Evolutionary conservation across 108 stramenopile genomes (phyloP).

Genomic region (Parietichytrium sp.): DNA sequence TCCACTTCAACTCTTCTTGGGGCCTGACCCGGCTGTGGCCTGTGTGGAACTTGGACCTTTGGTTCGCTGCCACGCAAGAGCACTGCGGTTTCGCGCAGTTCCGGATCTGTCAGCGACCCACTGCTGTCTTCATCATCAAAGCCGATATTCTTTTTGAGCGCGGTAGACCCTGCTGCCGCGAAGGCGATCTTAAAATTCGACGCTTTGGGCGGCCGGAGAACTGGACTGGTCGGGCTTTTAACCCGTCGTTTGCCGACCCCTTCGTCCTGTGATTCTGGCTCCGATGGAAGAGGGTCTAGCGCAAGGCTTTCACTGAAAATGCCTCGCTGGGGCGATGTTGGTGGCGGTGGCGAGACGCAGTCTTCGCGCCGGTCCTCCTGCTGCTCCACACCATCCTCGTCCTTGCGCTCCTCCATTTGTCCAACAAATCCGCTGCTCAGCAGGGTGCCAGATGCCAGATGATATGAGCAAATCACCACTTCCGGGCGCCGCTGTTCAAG

Average conservation of each 20-base stretch:
- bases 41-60: constrained; percentile 60
- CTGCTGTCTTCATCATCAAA: neutral
- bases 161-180: neutral
- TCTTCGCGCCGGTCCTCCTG: too few species aligned
- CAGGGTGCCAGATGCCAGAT: too few species aligned
- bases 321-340: neutral
- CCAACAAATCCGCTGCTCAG: too few species aligned
- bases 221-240: neutral
- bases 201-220: neutral
- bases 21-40: constrained; percentile 55
- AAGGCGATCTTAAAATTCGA: neutral
- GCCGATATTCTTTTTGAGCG: too few species aligned
- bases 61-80: constrained; percentile 51
- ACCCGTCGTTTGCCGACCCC: neutral
- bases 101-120: neutral
- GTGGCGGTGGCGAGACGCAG: constrained; percentile 18
- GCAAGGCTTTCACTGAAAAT: constrained; percentile 6
- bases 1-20: constrained; percentile 67
- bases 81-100: neutral
- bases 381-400: too few species aligned
- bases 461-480: too few species aligned
- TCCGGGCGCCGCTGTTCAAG: too few species aligned
- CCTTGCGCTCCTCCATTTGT: neutral
- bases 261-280: neutral
- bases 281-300: neutral